These are phyloP conservation scores for Arxiozyma telluris DNA, from an alignment of 1,139 yeast genomes.

Conservation along the genomic window DNA sequence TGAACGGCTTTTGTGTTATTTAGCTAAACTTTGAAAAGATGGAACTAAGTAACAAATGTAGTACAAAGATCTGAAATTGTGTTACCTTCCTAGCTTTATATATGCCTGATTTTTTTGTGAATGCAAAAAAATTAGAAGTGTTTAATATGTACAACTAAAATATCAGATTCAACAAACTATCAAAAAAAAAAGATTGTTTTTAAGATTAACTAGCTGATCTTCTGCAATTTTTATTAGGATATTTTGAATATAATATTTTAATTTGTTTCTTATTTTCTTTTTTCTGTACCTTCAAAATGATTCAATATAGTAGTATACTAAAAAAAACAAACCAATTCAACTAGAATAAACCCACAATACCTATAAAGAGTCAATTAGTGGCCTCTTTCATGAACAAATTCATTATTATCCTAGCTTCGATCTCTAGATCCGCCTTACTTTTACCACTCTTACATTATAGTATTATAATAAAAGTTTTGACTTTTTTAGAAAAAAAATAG, in stretches of 20 bases:
- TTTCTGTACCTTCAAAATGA: background rate
- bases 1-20: background rate
- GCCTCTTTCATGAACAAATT: background rate
- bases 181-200: too few relatives aligned
- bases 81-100: background rate
- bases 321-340: too few relatives aligned
- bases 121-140: too few relatives aligned
- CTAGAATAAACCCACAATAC: too few relatives aligned
- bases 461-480: too few relatives aligned
- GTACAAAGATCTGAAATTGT: background rate
- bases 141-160: background rate
- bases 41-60: background rate
- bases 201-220: background rate
- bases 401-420: background rate
- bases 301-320: too few relatives aligned
- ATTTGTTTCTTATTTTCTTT: background rate
- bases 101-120: background rate
- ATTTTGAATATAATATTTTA: too few relatives aligned
- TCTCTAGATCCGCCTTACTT: background rate
- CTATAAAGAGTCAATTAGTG: too few relatives aligned
- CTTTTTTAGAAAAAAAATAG: too few relatives aligned
- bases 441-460: background rate
- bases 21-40: too few relatives aligned
- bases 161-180: background rate
- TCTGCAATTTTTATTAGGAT: background rate